Base-by-base conservation (phyloP, 2,329 filamentous ascomycete genomes). In the Calonectria pteridis region DNA sequence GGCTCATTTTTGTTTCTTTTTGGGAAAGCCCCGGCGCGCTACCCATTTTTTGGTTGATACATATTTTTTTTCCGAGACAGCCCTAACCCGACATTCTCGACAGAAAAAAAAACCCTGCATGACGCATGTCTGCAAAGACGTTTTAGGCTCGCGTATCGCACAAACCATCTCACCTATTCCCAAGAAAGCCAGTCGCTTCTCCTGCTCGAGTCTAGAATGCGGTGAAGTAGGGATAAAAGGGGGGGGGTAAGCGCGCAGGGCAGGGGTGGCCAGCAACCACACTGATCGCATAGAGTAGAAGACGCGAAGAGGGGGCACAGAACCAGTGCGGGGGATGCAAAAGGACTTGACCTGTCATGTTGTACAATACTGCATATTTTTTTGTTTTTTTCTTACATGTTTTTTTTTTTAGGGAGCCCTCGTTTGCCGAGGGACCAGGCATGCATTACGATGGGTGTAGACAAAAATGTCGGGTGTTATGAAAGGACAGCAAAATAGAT, bases 281-380 rank as follows among this genome's bases (percentile, higher is more conserved):
- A 73, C 73, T 80, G 77, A 76, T 73, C 76, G 71, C 72, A 78
- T 75, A 53, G 55, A 75, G 69, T 50, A 69, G 63, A 73, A 50
- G 64, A 68, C 49, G 69, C 72, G 63, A 62, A 74, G 69, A 71
- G 73, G 69, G 69, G 50, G 71, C 66, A 67, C 64, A 72, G 66
- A 55, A 29, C 37, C 31, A 43, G 76, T 73, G 76, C 71, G 74
- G 78, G 75, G 65, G 59, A 33, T 46, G 50, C 59, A 50, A 72
- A 65, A 62, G 55, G 33, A 73, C 69, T 49, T 77, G 77, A 75
- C 77, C 64, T 75, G 66, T 77, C 73, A 77, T 71, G 72, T 72
- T 79, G 72, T 75, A 78, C 76, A 76, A 74, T 75, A 75, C 63
- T 65, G 69, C 69, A 63, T 64, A 50, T 69, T 28, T 66, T 67